These are phyloP conservation scores for Echria macrotheca DNA, from an alignment of 495 filamentous ascomycete species.

Conservation along the genomic window DNA sequence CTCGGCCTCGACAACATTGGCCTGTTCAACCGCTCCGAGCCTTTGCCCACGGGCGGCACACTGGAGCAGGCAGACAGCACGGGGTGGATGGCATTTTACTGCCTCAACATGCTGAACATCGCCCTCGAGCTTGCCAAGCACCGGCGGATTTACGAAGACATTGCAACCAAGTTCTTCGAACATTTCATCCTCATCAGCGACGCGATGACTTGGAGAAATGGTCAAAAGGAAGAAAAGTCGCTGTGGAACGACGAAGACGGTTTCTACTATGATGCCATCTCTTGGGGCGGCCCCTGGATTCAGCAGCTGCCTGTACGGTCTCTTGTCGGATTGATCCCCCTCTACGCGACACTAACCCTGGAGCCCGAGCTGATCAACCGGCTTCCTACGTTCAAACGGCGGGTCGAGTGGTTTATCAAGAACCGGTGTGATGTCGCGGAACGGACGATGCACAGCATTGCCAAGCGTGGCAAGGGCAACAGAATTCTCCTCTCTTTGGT, in stretches of 20 bases:
- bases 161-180: constrained; percentile 97
- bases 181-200: constrained; percentile 97
- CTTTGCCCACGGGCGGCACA: constrained; percentile 84
- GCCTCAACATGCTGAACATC: constrained; percentile 92
- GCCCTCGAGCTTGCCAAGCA: constrained; percentile 91
- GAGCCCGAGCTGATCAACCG: constrained; percentile 90
- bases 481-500: constrained; percentile 81
- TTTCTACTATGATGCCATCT: constrained; percentile 98
- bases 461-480: constrained; percentile 79
- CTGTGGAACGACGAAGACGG: constrained; percentile 93
- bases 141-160: constrained; percentile 93
- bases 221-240: constrained; percentile 68
- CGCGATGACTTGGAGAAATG: constrained; percentile 87
- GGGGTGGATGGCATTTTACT: constrained; percentile 99
- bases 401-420: constrained; percentile 87
- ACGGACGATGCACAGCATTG: constrained; percentile 88
- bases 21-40: constrained; percentile 95
- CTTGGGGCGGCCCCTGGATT: constrained; percentile 86
- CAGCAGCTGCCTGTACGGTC: constrained; percentile 89
- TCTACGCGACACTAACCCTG: constrained; percentile 85
- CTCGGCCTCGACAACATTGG: constrained; percentile 96
- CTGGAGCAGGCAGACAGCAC: constrained; percentile 96
- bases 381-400: constrained; percentile 89
- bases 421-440: constrained; percentile 79
- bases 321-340: constrained; percentile 85